Evolutionary conservation across 2,329 filamentous ascomycete species (phyloP).

Genomic region (Aspergillus proliferans): DNA sequence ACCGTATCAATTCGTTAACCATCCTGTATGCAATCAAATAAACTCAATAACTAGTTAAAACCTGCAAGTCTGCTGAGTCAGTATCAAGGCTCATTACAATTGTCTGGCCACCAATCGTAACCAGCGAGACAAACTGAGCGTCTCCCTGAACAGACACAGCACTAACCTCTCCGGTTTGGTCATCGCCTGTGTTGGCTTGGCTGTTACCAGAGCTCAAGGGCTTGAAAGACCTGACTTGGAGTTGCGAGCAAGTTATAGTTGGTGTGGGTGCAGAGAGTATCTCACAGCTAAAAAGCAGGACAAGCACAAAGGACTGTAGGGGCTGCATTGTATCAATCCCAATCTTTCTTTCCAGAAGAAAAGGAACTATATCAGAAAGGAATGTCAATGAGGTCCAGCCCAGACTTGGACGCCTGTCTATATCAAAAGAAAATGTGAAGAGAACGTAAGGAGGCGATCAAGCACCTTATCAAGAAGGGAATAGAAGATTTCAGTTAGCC

Average conservation of each 20-base stretch:
- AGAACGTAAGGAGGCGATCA: background rate
- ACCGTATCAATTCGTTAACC: constrained; percentile 24
- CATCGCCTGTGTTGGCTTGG: constrained; percentile 17
- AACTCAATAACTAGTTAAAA: constrained; percentile 2
- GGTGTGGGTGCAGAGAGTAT: no score
- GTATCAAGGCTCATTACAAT: constrained; percentile 68
- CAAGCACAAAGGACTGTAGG: no score
- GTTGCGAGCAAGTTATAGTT: no score
- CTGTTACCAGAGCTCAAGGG: constrained; percentile 25
- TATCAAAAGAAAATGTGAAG: background rate
- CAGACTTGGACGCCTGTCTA: constrained; percentile 5
- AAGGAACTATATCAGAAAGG: background rate
- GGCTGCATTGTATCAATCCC: no score
- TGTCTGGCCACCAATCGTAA: constrained; percentile 63
- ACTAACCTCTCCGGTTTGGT: constrained; percentile 52
- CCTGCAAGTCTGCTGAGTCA: constrained; percentile 64
- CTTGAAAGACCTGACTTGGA: no score
- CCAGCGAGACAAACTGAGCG: constrained; percentile 63
- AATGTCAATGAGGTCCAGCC: constrained; percentile 7
- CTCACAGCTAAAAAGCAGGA: no score
- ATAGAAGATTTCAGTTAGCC: background rate
- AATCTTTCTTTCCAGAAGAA: no score
- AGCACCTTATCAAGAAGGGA: background rate
- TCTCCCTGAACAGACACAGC: constrained; percentile 61
- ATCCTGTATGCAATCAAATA: background rate